Base-by-base conservation (phyloP, 345 rosid genomes). In the Turnera subulata region DNA sequence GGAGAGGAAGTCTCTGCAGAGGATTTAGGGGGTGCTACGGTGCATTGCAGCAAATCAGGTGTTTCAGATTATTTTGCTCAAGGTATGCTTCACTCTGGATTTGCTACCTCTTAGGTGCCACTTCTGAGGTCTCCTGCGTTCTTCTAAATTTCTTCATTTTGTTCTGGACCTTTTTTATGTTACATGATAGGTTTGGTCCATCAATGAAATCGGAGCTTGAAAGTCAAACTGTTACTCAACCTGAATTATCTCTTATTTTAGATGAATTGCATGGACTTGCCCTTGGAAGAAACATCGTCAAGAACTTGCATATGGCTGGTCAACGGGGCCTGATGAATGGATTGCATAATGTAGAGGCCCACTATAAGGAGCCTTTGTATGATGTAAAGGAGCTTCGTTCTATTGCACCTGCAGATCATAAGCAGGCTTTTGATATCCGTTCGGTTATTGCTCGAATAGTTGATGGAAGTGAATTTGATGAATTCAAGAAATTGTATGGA, bases 61-160 rank as follows among this genome's bases (percentile, higher is more conserved):
- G 96, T 92, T 64, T 92, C 96, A 0, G 98, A 92, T 76, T 86
- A 92, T 80, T 86, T 86, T 75, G 96, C 98, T 75, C 98, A 81
- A 89, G 98, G 96, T 92, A 67, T 69, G 21, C 8, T 39, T 47
- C 38, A 14, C 53, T n/a, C 40, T 56, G 38, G 45, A 9, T 23
- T 46, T 56, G 50, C 37, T 21, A 11, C 50, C 25, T 50, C 49
- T 56, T 19, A 37, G 52, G 55, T 17, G 15, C 55, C 37, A 43
- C 57, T n/a, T n/a, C n/a, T n/a, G n/a, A n/a, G n/a, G n/a, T n/a
- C n/a, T n/a, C n/a, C n/a, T n/a, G n/a, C n/a, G n/a, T n/a, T n/a
- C n/a, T n/a, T n/a, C n/a, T n/a, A n/a, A n/a, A n/a, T n/a, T n/a
- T n/a, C n/a, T 29, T 29, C 35, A 29, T 8, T 29, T 29, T 29